Evolutionary conservation across 1,284 basidiomycete genomes (phyloP), one percentile per base, ranked within the genome.

Genomic region (Ceratobasidium sp.): DNA sequence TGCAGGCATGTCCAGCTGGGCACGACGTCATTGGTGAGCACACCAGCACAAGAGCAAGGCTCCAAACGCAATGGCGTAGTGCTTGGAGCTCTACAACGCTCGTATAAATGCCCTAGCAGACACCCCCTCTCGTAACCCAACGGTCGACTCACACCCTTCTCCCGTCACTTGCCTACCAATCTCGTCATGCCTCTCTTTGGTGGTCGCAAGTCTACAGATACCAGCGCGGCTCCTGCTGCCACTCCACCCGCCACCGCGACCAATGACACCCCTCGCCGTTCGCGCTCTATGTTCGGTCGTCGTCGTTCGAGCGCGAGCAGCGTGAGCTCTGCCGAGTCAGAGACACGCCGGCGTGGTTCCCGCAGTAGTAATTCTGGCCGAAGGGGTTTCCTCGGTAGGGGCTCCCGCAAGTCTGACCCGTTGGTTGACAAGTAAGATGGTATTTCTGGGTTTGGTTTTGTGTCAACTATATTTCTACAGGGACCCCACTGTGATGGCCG

Each of bases 231-330:
- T 46, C 43, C 48, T 39, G 29, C 65, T 43, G 27, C 65, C 31
- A 22, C 68, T 61, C 22, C 68, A 11, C 54, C 68, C 24, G 22
- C 53, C 14, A 46, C 51, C 22, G 22, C 64, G 13, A 56, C 49
- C 16, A n/a, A 41, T 34, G 43, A 39, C 8, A 27, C 41, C 27
- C 16, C 68, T 61, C 22, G 56, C 37, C 68, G 68, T 24, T 71
- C 68, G 24, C 68, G 68, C 31, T 71, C 68, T 27, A 43, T 71
- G 54, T 71, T 71, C 22, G 31, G 14, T n/a, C 68, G 68, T 51
- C 68, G 68, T 31, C 68, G 68, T 43, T 71, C 68, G 13, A 71
- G 68, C 29, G 54, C 54, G 13, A 71, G 56, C 68, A 71, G 65
- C 65, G 24, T 49, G 9, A 71, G 68, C 56, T 71, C 68, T 71